Base-by-base conservation (phyloP, 306 rosid species). In the Trifolium pratense region DNA sequence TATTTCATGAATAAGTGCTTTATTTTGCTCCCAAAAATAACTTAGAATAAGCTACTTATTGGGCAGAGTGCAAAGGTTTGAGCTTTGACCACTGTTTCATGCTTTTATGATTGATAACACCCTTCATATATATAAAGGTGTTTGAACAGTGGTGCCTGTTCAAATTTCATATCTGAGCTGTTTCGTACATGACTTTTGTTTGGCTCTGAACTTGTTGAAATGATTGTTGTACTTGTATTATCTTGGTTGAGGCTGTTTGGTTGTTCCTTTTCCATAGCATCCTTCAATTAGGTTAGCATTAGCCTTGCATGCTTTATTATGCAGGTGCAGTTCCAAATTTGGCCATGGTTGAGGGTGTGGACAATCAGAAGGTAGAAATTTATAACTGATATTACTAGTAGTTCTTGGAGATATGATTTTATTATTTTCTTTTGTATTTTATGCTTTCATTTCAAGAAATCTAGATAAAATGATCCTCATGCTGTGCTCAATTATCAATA, bases 251-350 rank as follows among this genome's bases (percentile, higher is more conserved):
- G 64, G 17, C 23, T 64, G 40, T 75, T 75, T 2, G 9, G 5
- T 1, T 45, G n/a, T 59, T 79, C 32, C 32, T 60, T 60, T 66
- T 62, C 79, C 51, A 21, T 51, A 49, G 68, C 49, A 40, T 21
- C 49, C 63, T 43, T 53, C 3, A 20, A 49, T 72, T 34, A 31
- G 58, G 49, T 66, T 70, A 71, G 51, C 29, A 3, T 16, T 78
- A 73, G 65, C 49, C 56, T 64, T 58, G 40, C 51, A 73, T 81
- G 42, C 43, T 20, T 40, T 68, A 32, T 59, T 66, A 43, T 64
- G 83, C 85, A 92, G 98, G 86, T 71, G 96, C 84, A 70, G 95
- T 87, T 36, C 97, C 92, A 20, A 84, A 88, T 82, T 84, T 92
- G 60, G 88, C 88, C 37, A 78, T 92, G 92, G 86, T 90, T 80